Conservation (phyloP, 306 rosid genomes). For the Quercus berberidifolia region DNA sequence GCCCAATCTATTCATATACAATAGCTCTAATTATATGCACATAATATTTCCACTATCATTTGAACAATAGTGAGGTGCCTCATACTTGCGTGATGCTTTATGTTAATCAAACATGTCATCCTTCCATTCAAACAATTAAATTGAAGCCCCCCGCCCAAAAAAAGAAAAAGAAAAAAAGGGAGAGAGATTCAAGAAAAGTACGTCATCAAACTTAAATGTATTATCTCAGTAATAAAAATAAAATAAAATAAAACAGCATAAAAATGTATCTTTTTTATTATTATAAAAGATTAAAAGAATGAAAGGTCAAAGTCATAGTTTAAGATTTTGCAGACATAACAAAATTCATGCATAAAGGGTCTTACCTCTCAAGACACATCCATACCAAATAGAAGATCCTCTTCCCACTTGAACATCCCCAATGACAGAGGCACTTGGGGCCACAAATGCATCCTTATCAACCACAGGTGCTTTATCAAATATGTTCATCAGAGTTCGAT, state of each 20-base stretch:
- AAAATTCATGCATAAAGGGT: background rate
- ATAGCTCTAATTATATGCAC: too few species aligned
- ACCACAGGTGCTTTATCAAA: constrained; percentile 83
- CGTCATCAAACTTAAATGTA: background rate
- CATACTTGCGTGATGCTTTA: background rate
- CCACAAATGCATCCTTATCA: constrained; percentile 85
- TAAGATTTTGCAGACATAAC: background rate
- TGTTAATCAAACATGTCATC: background rate
- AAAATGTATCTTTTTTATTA: background rate
- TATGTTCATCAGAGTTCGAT: constrained; percentile 86
- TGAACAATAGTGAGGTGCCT: background rate
- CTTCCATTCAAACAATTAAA: background rate
- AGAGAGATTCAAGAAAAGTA: background rate
- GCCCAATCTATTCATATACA: too few species aligned
- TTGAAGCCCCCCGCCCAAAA: background rate
- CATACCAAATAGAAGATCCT: constrained; percentile 93
- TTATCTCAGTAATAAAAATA: background rate
- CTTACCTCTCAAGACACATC: constrained; percentile 93
- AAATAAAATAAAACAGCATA: background rate
- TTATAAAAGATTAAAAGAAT: background rate
- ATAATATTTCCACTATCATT: background rate
- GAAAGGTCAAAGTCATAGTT: background rate
- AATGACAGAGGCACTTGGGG: constrained; percentile 87
- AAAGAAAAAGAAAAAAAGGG: background rate
- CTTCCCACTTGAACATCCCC: constrained; percentile 85